These are phyloP conservation scores for Stemphylium beticola DNA, from an alignment of 2,329 filamentous ascomycete species.

Conservation along the genomic window DNA sequence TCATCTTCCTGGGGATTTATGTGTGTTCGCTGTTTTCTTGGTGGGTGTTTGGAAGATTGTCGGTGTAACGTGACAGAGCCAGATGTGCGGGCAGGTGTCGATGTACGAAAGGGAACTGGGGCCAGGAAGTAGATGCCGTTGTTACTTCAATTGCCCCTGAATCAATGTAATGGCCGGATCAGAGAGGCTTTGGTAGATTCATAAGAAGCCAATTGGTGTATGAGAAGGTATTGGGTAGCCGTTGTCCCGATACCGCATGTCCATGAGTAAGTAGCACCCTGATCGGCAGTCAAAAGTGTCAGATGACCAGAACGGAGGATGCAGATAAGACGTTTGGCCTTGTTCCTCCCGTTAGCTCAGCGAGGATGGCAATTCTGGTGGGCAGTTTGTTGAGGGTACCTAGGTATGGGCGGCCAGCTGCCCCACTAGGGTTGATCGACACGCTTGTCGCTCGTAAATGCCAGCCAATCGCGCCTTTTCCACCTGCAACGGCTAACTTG, in stretches of 20 bases:
- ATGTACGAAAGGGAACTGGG: background rate
- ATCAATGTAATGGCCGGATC: background rate
- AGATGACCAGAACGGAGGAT: conserved; percentile 3
- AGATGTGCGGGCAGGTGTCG: background rate
- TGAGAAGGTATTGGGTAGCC: background rate
- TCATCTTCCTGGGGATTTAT: conserved; percentile 55
- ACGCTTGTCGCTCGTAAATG: background rate
- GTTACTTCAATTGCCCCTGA: background rate
- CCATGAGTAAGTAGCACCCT: background rate
- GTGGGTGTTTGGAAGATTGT: background rate
- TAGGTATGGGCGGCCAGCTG: background rate
- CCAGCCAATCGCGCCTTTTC: conserved; percentile 12
- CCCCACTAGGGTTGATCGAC: conserved; percentile 15
- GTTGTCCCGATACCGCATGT: conserved; percentile 1
- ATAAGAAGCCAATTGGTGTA: background rate
- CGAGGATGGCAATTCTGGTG: conserved; percentile 1
- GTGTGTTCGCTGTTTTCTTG: background rate
- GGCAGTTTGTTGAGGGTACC: conserved; percentile 5
- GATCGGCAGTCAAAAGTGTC: conserved; percentile 1
- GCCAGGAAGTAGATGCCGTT: background rate
- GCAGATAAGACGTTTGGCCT: background rate
- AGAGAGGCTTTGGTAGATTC: background rate
- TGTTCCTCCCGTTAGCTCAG: background rate
- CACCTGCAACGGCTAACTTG: conserved; percentile 19
- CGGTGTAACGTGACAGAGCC: background rate